phyloP scores from a whole-genome alignment of 352 stramenopile genomes.

The Globisporangium solare region DNA sequence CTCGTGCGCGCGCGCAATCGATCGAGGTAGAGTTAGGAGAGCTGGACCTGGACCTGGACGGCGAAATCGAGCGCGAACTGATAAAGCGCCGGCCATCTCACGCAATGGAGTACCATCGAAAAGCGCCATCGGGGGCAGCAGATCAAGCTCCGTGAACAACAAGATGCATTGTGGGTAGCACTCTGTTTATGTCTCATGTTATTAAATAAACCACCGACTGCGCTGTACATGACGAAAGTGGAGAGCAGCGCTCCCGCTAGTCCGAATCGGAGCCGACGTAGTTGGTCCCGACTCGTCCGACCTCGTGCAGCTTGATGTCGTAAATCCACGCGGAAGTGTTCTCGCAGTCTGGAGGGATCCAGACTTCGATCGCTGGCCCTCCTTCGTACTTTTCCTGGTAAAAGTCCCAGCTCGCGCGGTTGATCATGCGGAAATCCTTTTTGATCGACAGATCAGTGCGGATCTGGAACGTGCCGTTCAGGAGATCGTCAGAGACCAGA shows the following conservation, averaged over 20 bases:
- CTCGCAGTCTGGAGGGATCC: slow-evolving; percentile 47
- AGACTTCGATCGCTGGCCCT: slow-evolving; percentile 62
- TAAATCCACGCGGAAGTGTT: slow-evolving; percentile 50
- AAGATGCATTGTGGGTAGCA: background rate
- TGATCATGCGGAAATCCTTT: slow-evolving; percentile 76
- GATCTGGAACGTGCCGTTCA: slow-evolving; percentile 67
- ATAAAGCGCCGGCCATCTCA: slow-evolving; percentile 48
- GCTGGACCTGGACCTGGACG: slow-evolving; percentile 58
- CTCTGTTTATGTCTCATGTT: slow-evolving; percentile 5
- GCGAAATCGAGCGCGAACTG: slow-evolving; percentile 70
- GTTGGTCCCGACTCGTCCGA: slow-evolving; percentile 52
- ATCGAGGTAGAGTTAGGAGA: slow-evolving; percentile 46
- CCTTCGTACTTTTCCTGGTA: slow-evolving; percentile 70
- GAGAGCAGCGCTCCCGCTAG: slow-evolving; percentile 1
- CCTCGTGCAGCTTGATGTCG: slow-evolving; percentile 43
- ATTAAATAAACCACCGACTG: slow-evolving; percentile 15
- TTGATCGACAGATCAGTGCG: slow-evolving; percentile 53
- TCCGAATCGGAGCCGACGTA: slow-evolving; percentile 55
- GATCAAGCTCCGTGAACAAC: background rate
- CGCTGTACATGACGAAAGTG: slow-evolving; percentile 1
- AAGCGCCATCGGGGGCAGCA: background rate
- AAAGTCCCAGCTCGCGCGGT: slow-evolving; percentile 74
- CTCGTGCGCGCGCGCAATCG: slow-evolving; percentile 6
- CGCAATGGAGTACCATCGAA: slow-evolving; percentile 22
- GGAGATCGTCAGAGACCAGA: slow-evolving; percentile 62